Conservation (phyloP, 179 eudicot species). For the Nepenthes alata region DNA sequence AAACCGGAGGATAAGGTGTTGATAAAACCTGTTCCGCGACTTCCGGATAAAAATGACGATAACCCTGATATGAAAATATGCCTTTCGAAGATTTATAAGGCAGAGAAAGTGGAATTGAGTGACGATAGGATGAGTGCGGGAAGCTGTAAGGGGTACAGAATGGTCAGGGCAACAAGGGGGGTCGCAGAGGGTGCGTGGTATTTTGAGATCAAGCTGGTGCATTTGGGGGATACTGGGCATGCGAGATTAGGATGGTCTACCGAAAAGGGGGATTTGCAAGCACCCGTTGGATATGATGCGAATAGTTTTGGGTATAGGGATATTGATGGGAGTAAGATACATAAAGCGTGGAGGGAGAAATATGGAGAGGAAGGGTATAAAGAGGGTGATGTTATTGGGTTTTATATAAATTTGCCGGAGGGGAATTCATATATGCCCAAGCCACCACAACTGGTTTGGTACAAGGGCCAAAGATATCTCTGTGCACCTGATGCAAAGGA, state of each 20-base stretch:
- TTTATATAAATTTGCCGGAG: conserved; percentile 75
- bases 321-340: conserved; percentile 89
- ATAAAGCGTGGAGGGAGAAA: conserved; percentile 80
- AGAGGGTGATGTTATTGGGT: conserved; percentile 93
- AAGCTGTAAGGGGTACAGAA: conserved; percentile 82
- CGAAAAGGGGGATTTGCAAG: conserved; percentile 95
- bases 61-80: conserved; percentile 39
- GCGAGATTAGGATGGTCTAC: conserved; percentile 89
- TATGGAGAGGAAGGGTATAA: conserved; percentile 80
- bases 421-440: conserved; percentile 60
- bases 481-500: conserved; percentile 60
- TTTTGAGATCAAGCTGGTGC: conserved; percentile 64
- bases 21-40: conserved; percentile 57
- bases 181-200: conserved; percentile 82
- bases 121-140: conserved; percentile 80
- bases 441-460: conserved; percentile 55
- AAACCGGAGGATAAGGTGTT: conserved; percentile 34
- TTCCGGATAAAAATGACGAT: conserved; percentile 80
- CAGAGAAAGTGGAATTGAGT: conserved; percentile 80
- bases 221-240: conserved; percentile 82
- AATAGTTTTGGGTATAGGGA: conserved; percentile 92
- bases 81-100: conserved; percentile 73
- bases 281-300: conserved; percentile 89
- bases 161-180: conserved; percentile 95
- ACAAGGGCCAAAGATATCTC: conserved; percentile 79